phyloP scores from a whole-genome alignment of 495 filamentous ascomycete species.

The Neurospora sp. region DNA sequence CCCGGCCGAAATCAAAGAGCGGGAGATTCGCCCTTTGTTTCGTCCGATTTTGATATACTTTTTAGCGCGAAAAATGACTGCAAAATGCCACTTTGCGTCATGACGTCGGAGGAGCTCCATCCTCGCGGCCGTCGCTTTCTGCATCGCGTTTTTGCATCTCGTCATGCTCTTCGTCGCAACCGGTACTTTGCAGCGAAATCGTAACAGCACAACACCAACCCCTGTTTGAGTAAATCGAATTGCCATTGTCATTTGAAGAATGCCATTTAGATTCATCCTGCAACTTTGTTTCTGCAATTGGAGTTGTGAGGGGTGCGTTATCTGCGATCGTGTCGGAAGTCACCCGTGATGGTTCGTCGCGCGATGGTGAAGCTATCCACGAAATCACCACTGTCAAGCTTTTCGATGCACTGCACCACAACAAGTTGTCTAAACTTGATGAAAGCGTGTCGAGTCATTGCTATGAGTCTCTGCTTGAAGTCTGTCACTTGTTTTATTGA shows the following conservation, averaged over 20 bases:
- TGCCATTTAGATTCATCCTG: slow-evolving; percentile 14
- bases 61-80: slow-evolving; percentile 3
- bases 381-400: not conserved
- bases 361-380: slow-evolving; percentile 34
- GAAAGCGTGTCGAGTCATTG: not conserved
- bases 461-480: not conserved
- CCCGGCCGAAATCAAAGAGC: slow-evolving; percentile 2
- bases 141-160: slow-evolving; percentile 19
- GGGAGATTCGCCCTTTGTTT: not conserved
- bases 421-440: not conserved
- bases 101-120: not conserved
- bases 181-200: slow-evolving; percentile 24
- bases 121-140: slow-evolving; percentile 4
- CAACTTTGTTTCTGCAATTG: slow-evolving; percentile 2
- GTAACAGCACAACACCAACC: slow-evolving; percentile 18
- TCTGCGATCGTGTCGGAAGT: slow-evolving; percentile 7
- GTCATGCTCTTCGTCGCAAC: slow-evolving; percentile 6
- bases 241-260: slow-evolving; percentile 11
- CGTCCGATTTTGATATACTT: slow-evolving; percentile 14
- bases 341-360: slow-evolving; percentile 14
- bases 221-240: slow-evolving; percentile 18
- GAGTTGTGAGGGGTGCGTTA: not conserved
- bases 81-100: not conserved
- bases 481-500: not conserved
- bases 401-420: not conserved